Conservation (phyloP, 2,329 filamentous ascomycete species). For the Phialocephala subalpina region DNA sequence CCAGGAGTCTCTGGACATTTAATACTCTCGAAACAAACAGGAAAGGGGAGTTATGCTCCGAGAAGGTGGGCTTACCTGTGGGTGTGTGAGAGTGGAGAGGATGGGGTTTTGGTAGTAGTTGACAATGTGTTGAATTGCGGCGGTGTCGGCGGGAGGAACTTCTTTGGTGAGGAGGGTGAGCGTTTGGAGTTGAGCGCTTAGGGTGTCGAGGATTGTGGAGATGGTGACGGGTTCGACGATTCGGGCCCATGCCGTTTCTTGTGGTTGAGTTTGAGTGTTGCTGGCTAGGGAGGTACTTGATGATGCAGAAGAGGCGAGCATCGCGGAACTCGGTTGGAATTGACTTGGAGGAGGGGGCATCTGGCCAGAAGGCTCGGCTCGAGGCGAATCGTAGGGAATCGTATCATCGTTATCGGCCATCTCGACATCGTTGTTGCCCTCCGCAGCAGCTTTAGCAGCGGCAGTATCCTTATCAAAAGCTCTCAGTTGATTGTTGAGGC, state of each 20-base stretch:
- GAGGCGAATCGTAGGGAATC: neutral
- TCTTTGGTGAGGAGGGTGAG: slow-evolving; percentile 60
- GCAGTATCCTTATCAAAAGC: slow-evolving; percentile 22
- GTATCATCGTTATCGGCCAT: slow-evolving; percentile 36
- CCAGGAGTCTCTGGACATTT: too few species aligned
- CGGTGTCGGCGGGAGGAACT: slow-evolving; percentile 4
- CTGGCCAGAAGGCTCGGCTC: neutral
- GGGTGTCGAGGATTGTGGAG: slow-evolving; percentile 71
- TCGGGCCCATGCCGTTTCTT: slow-evolving; percentile 58
- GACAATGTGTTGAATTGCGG: slow-evolving; percentile 5
- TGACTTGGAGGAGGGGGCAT: too few species aligned
- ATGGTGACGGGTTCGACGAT: slow-evolving; percentile 73
- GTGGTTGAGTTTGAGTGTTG: neutral
- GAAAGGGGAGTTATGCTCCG: too few species aligned
- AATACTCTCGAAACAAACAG: too few species aligned
- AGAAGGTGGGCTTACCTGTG: too few species aligned
- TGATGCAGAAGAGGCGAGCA: too few species aligned
- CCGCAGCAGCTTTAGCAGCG: slow-evolving; percentile 49
- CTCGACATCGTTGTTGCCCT: slow-evolving; percentile 47
- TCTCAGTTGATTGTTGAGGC: slow-evolving; percentile 60
- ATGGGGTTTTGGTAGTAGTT: slow-evolving; percentile 20
- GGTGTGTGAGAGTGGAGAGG: too few species aligned
- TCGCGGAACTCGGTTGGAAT: too few species aligned
- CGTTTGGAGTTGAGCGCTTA: slow-evolving; percentile 67
- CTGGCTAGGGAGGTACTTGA: neutral